phyloP scores from a whole-genome alignment of 2,329 filamentous ascomycete genomes.

The Blumeria graminis region DNA sequence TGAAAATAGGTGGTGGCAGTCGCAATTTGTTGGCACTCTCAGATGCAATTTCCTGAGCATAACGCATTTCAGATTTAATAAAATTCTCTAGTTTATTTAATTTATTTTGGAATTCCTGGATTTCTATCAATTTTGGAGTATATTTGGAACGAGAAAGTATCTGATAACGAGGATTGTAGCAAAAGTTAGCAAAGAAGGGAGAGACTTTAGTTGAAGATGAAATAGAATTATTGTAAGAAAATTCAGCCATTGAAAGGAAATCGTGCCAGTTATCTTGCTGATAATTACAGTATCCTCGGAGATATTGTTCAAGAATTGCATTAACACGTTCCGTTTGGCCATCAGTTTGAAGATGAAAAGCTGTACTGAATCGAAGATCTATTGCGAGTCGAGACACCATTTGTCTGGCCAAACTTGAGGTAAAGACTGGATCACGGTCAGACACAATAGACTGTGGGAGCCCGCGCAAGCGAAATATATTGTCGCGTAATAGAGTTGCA shows the following conservation, averaged over 20 bases:
- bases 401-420: neutral
- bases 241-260: constrained; percentile 2
- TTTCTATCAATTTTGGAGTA: neutral
- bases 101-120: neutral
- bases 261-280: constrained; percentile 3
- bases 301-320: constrained; percentile 3
- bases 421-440: neutral
- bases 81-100: neutral
- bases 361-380: neutral
- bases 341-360: constrained; percentile 3
- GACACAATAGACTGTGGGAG: neutral
- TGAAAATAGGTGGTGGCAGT: neutral
- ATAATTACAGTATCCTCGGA: constrained; percentile 3
- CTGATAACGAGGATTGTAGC: neutral
- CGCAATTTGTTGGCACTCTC: neutral
- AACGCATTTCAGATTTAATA: neutral
- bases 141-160: neutral
- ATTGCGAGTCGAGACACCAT: neutral
- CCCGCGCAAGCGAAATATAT: neutral
- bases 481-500: neutral
- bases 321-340: constrained; percentile 2
- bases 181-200: constrained; percentile 1
- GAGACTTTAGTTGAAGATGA: neutral
- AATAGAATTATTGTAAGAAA: constrained; percentile 3
- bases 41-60: neutral